Percentiles rank a stretch among this genome's conserved stretches.
Conservation (phyloP, 177 flowering plant species). For the Telopea speciosissima region DNA sequence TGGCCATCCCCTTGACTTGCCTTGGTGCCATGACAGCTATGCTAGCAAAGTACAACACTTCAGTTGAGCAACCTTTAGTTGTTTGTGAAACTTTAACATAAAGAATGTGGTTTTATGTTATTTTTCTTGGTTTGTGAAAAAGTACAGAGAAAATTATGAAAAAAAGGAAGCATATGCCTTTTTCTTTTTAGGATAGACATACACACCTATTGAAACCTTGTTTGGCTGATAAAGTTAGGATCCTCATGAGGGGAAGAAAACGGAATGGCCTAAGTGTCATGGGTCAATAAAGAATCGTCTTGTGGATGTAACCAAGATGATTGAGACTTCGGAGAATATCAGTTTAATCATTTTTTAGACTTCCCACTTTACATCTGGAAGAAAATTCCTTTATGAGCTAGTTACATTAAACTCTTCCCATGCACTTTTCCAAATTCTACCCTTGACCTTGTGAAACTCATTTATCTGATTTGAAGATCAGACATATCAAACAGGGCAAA, state of each 20-base stretch:
- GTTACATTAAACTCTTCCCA: no score
- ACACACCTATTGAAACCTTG: background rate
- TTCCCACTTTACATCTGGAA: background rate
- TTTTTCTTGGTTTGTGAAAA: background rate
- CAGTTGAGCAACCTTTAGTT: background rate
- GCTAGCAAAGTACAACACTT: background rate
- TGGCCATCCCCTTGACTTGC: no score
- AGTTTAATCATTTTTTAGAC: background rate
- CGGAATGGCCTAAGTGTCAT: no score
- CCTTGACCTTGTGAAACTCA: slow-evolving; percentile 44
- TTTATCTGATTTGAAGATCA: slow-evolving; percentile 92
- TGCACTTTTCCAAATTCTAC: background rate
- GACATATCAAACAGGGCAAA: slow-evolving; percentile 98
- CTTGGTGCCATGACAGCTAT: no score
- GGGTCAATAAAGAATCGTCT: background rate
- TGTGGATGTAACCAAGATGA: background rate
- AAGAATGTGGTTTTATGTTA: background rate
- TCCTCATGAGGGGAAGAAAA: no score
- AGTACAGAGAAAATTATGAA: background rate
- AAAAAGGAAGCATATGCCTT: background rate
- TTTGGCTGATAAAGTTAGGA: background rate
- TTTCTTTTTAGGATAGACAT: no score
- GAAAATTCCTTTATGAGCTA: background rate
- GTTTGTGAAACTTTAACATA: no score
- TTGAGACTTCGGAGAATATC: background rate